Base-by-base conservation (phyloP, 441 rosid species). In the Erysimum pusillum region DNA sequence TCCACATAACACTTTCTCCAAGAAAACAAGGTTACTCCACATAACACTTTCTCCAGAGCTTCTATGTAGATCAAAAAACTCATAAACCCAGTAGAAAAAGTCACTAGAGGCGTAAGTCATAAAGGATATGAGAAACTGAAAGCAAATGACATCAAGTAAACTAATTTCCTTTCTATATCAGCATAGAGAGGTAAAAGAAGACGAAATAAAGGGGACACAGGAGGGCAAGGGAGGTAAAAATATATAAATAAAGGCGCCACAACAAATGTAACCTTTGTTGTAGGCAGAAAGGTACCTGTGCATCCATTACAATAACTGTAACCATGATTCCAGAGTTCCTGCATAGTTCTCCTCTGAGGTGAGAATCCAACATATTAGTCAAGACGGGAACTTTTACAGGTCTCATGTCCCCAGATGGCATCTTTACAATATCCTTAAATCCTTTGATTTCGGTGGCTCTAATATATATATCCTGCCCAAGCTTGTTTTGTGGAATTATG, bases 371-470 rank as follows among this genome's bases (percentile, higher is more conserved):
- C 97, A 89, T 88, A 83, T 92, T 92, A 75, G 90, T 90, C 52
- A 89, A 81, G 74, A 91, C 98, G 57, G 98, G 96, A 82, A 92
- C 99, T 81, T 90, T 92, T 57, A 94, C 79, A 63, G 94, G 90
- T 84, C 85, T 92, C 78, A 74, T 75, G 87, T 91, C 96, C 71
- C 98, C 98, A 82, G 98, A 92, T 75, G 98, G 96, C 98, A 96
- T 90, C 82, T 87, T 89, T 70, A 83, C 76, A 56, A 88, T 76
- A 77, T 88, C 86, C 9, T 87, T 79, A 41, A 80, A 81, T 51
- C 92, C 96, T 76, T 81, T 80, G 73, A 79, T 83, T 83, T 94
- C 94, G 38, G 88, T 82, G 60, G 92, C 88, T 65, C 96, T 88
- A 53, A 96, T 84, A 79, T 86, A 94, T 80, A 96, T 91, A 77